A percentile compares a stretch with the other conserved stretches of the same genome.
Evolutionary conservation across 164 flowering plant genomes (phyloP).

Genomic region (Macadamia integrifolia): DNA sequence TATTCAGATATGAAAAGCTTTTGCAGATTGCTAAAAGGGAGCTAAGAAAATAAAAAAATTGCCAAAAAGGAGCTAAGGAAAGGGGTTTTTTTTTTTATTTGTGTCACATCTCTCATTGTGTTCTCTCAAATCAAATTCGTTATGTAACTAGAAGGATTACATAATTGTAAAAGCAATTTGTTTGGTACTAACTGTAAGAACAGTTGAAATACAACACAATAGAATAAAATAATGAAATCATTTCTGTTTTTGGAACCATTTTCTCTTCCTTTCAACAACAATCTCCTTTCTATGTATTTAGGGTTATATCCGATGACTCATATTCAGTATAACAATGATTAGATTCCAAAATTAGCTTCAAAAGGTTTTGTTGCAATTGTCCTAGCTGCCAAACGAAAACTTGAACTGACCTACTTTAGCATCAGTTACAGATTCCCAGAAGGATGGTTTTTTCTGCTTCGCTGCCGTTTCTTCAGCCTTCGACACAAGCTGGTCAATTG

Average conservation of each 20-base stretch:
- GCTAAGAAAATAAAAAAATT: too few relatives aligned
- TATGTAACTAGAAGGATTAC: too few relatives aligned
- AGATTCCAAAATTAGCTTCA: not conserved
- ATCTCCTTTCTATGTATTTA: not conserved
- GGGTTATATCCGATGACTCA: not conserved
- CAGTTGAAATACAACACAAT: not conserved
- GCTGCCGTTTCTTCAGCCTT: slow-evolving; percentile 61
- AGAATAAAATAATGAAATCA: not conserved
- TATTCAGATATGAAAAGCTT: too few relatives aligned
- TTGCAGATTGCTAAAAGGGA: too few relatives aligned
- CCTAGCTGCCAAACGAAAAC: slow-evolving; percentile 43
- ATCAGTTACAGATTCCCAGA: slow-evolving; percentile 90
- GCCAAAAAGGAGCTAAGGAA: too few relatives aligned
- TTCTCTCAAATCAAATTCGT: too few relatives aligned
- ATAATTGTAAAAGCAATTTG: too few relatives aligned
- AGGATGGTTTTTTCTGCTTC: slow-evolving; percentile 51
- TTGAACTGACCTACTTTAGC: slow-evolving; percentile 78
- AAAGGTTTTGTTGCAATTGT: not conserved
- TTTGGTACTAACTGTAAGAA: not conserved
- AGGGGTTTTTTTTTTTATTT: too few relatives aligned
- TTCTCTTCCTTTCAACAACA: not conserved
- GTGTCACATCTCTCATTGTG: too few relatives aligned
- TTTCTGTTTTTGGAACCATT: not conserved
- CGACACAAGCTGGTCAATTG: slow-evolving; percentile 41
- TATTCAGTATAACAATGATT: not conserved